Percentiles rank a stretch among this genome's conserved stretches.
These are phyloP conservation scores for Mortierella sp. DNA, from an alignment of 371 early-diverging fungal species.

Conservation along the genomic window DNA sequence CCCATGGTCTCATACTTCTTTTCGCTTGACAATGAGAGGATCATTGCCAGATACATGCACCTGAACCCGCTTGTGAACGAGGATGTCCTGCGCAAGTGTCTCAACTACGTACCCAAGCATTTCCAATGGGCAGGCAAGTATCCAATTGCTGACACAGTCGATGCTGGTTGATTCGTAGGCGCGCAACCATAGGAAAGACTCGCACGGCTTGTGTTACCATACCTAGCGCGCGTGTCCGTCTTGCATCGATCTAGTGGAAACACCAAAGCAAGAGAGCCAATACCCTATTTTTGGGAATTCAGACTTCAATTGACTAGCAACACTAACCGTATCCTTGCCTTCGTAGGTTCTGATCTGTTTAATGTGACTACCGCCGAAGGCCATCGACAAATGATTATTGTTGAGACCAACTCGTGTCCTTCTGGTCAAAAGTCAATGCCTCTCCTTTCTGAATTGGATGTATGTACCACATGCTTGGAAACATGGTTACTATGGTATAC, in stretches of 20 bases:
- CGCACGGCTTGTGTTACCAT: conserved; percentile 6
- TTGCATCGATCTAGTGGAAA: too few species aligned
- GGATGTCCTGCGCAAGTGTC: conserved; percentile 68
- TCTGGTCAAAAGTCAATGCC: conserved; percentile 98
- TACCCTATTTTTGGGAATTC: background rate
- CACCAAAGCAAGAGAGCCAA: too few species aligned
- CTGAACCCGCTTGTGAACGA: conserved; percentile 87
- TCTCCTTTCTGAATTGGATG: conserved; percentile 82
- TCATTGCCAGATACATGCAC: conserved; percentile 90
- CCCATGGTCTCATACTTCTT: conserved; percentile 88
- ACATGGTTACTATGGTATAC: too few species aligned
- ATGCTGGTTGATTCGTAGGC: background rate
- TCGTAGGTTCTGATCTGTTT: conserved; percentile 86
- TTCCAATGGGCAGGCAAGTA: conserved; percentile 91
- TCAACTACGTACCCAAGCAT: conserved; percentile 82
- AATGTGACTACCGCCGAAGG: conserved; percentile 90
- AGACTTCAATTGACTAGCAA: background rate
- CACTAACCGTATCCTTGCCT: background rate
- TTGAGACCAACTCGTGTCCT: conserved; percentile 95
- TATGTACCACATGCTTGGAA: conserved; percentile 8
- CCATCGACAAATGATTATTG: conserved; percentile 95
- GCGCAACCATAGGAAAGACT: too few species aligned
- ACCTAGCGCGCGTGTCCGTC: too few species aligned
- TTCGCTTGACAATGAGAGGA: conserved; percentile 89
- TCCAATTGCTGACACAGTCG: background rate